Percentiles rank a stretch among this genome's conserved stretches.
Evolutionary conservation across 345 rosid genomes (phyloP).

Genomic region (Rhodomyrtus tomentosa): DNA sequence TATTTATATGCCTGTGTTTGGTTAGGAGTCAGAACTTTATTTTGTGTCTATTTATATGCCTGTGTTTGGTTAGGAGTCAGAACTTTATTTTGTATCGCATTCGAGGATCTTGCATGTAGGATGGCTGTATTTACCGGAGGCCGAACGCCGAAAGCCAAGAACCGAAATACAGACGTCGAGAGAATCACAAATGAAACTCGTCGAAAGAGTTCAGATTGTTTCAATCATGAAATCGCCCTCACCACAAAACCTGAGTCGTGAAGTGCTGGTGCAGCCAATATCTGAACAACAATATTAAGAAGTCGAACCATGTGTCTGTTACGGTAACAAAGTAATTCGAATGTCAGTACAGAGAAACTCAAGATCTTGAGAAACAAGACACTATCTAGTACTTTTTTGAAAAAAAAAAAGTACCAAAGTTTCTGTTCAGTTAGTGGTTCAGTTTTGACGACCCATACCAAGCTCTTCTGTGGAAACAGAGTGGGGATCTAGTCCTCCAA

Average conservation of each 20-base stretch:
- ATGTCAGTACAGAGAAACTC: not conserved
- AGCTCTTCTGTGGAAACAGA: too few relatives aligned
- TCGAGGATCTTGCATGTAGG: not conserved
- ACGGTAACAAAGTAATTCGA: not conserved
- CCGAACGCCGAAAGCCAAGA: not conserved
- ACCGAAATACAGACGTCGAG: not conserved
- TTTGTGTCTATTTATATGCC: too few relatives aligned
- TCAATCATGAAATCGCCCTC: conserved; percentile 16
- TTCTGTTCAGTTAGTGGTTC: too few relatives aligned
- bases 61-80: not conserved
- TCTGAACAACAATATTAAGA: conserved; percentile 67
- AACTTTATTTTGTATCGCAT: not conserved
- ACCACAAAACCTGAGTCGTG: conserved; percentile 98
- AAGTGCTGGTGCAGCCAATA: conserved; percentile 75
- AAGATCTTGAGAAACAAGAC: not conserved
- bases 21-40: too few relatives aligned
- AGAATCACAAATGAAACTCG: not conserved
- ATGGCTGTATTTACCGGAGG: not conserved
- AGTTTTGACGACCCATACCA: too few relatives aligned
- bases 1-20: too few relatives aligned
- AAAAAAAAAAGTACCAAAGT: too few relatives aligned
- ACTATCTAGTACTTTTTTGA: too few relatives aligned
- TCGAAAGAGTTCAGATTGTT: not conserved
- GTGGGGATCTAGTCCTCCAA: too few relatives aligned
- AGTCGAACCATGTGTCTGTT: conserved; percentile 88